phyloP scores from a whole-genome alignment of 1,139 yeast species.

The Candida dubliniensis region DNA sequence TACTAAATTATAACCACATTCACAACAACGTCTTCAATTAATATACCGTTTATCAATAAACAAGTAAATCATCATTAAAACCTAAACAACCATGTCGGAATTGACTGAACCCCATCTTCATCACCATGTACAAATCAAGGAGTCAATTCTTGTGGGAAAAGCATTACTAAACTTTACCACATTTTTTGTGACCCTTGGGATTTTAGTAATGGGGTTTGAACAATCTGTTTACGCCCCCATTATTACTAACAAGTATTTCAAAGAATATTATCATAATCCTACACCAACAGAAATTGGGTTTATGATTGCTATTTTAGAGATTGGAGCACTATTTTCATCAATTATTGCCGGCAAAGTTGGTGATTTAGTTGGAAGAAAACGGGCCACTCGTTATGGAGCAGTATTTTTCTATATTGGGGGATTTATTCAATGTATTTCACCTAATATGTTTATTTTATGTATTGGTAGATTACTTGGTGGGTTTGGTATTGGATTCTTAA shows the following conservation, averaged over 20 bases:
- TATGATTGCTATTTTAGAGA: slow-evolving; percentile 53
- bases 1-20: no score
- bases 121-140: slow-evolving; percentile 38
- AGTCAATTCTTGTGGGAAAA: slow-evolving; percentile 50
- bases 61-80: not conserved
- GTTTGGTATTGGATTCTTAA: slow-evolving; percentile 82
- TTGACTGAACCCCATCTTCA: slow-evolving; percentile 14
- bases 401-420: slow-evolving; percentile 82
- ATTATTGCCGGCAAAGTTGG: slow-evolving; percentile 75
- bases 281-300: slow-evolving; percentile 50
- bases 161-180: slow-evolving; percentile 57
- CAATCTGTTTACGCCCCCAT: slow-evolving; percentile 63
- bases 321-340: slow-evolving; percentile 83
- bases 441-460: slow-evolving; percentile 49
- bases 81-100: not conserved
- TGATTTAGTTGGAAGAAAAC: slow-evolving; percentile 77
- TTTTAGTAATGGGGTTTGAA: slow-evolving; percentile 61
- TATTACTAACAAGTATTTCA: slow-evolving; percentile 69
- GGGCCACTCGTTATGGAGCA: slow-evolving; percentile 82
- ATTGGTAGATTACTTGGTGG: slow-evolving; percentile 82
- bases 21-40: no score
- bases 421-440: slow-evolving; percentile 59
- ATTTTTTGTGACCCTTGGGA: slow-evolving; percentile 59
- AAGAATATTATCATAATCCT: slow-evolving; percentile 69
- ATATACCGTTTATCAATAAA: no score